Percentiles rank a stretch among this genome's conserved stretches.
phyloP scores from a whole-genome alignment of 129 eudicot species.

The Ambrosia trifida region DNA sequence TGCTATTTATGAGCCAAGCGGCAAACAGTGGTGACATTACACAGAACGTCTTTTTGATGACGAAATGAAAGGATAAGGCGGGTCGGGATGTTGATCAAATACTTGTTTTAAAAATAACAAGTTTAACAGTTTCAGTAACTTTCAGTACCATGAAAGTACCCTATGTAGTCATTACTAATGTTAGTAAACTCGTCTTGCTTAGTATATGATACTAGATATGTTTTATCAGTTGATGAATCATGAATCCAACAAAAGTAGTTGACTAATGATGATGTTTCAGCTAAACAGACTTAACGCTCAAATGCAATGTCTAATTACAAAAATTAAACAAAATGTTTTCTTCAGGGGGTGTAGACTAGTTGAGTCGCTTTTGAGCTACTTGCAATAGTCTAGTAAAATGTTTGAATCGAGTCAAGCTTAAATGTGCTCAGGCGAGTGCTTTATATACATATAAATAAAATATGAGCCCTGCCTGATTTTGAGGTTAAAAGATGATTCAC shows the following conservation, averaged over 20 bases:
- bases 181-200: not conserved
- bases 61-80: not conserved
- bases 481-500: too few species aligned
- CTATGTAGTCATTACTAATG: not conserved
- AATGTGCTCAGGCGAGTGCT: too few species aligned
- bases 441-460: too few species aligned
- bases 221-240: not conserved
- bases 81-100: not conserved
- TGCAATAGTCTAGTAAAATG: too few species aligned
- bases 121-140: not conserved
- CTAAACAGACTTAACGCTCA: not conserved
- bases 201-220: not conserved
- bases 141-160: not conserved
- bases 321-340: not conserved
- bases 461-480: too few species aligned
- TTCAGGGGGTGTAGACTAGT: too few species aligned
- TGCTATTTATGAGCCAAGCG: conserved; percentile 18
- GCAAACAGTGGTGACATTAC: not conserved
- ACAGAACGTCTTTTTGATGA: not conserved
- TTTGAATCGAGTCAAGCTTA: too few species aligned
- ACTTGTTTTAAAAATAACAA: not conserved
- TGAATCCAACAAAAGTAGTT: not conserved
- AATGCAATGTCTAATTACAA: not conserved
- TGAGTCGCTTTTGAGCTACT: too few species aligned
- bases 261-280: too few species aligned